phyloP scores from a whole-genome alignment of 2,329 filamentous ascomycete species.

The Penicillium sp. region DNA sequence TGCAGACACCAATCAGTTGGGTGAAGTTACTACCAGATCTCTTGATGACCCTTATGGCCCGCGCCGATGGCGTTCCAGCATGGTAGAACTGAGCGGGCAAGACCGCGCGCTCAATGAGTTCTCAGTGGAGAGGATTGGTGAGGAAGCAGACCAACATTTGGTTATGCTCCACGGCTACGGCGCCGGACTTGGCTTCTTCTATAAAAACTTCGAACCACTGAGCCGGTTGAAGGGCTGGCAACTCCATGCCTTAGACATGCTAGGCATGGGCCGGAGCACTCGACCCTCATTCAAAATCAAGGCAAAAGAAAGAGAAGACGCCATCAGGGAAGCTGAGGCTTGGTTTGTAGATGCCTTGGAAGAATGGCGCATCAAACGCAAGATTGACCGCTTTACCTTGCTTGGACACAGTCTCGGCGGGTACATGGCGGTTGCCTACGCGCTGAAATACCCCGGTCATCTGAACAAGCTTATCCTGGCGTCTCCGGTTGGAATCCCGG shows the following conservation, averaged over 20 bases:
- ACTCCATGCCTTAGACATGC: slow-evolving; percentile 84
- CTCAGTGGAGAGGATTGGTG: slow-evolving; percentile 72
- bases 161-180: slow-evolving; percentile 97
- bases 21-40: slow-evolving; percentile 43
- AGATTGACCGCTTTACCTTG: slow-evolving; percentile 86
- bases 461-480: slow-evolving; percentile 94
- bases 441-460: slow-evolving; percentile 87
- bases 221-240: slow-evolving; percentile 73
- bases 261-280: slow-evolving; percentile 86
- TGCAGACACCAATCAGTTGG: slow-evolving; percentile 31
- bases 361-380: slow-evolving; percentile 82
- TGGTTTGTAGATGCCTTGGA: slow-evolving; percentile 96
- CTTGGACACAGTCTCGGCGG: slow-evolving; percentile 89
- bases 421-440: slow-evolving; percentile 90
- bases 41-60: slow-evolving; percentile 70
- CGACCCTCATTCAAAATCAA: slow-evolving; percentile 75
- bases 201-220: slow-evolving; percentile 89
- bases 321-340: slow-evolving; percentile 79
- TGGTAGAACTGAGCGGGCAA: slow-evolving; percentile 76
- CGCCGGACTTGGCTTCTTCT: slow-evolving; percentile 92
- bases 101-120: slow-evolving; percentile 87
- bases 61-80: slow-evolving; percentile 72
- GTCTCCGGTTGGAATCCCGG: slow-evolving; percentile 86
- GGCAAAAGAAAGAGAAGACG: slow-evolving; percentile 68
- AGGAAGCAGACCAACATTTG: slow-evolving; percentile 71